phyloP scores from a whole-genome alignment of 2,329 filamentous ascomycete genomes.

The Coniosporium tulheliwenetii region DNA sequence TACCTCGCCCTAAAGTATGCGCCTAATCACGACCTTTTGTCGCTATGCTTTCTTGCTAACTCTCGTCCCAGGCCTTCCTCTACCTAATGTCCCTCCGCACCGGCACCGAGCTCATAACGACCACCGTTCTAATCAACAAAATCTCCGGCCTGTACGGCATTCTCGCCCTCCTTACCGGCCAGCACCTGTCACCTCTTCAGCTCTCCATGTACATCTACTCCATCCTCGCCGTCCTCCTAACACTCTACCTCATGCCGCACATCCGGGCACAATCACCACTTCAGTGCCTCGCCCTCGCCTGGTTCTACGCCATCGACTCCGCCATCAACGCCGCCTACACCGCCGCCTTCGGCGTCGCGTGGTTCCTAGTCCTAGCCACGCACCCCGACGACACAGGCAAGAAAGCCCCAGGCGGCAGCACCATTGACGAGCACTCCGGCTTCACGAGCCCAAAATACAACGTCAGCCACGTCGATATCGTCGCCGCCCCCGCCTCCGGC shows the following conservation, averaged over 20 bases:
- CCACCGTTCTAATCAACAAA: conserved; percentile 81
- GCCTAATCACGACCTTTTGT: not conserved
- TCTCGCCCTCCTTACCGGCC: conserved; percentile 76
- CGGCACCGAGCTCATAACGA: conserved; percentile 69
- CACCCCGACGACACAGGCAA: conserved; percentile 29
- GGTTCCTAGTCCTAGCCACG: conserved; percentile 63
- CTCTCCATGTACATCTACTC: conserved; percentile 88
- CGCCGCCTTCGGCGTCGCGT: conserved; percentile 62
- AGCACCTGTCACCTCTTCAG: conserved; percentile 66
- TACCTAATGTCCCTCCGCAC: conserved; percentile 76
- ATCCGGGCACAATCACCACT: conserved; percentile 67
- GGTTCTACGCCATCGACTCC: conserved; percentile 73
- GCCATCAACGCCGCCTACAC: conserved; percentile 72
- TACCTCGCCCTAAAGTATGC: conserved; percentile 21
- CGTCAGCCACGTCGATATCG: conserved; percentile 39
- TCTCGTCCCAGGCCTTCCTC: conserved; percentile 52
- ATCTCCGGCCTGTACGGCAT: conserved; percentile 81
- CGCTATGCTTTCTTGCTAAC: no score
- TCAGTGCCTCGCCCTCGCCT: conserved; percentile 66
- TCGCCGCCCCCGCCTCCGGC: conserved; percentile 30
- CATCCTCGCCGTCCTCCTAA: conserved; percentile 50
- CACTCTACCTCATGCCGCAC: conserved; percentile 59
- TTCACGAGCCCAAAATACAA: conserved; percentile 50
- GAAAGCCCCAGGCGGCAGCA: conserved; percentile 31
- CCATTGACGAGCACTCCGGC: conserved; percentile 46